Percentiles rank a stretch among this genome's conserved stretches.
Conservation (phyloP, 306 rosid species). For the Hippophae gyantsensis region DNA sequence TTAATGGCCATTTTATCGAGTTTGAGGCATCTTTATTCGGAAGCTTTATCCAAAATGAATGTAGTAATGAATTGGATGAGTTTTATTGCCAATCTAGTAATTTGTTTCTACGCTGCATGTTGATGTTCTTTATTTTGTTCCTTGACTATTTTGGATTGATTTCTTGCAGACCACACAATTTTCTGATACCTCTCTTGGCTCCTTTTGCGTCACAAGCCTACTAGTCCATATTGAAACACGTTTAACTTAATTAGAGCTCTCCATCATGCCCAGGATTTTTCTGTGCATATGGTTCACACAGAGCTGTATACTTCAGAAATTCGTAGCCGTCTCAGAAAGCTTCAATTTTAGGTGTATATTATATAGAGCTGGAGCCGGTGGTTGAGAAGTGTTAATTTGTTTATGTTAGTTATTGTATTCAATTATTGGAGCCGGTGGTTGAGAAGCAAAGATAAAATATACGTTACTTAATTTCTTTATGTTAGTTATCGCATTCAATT, state of each 20-base stretch:
- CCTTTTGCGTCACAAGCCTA: constrained; percentile 3
- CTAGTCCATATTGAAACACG: constrained; percentile 20
- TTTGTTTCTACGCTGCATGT: neutral
- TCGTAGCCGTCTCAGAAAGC: constrained; percentile 20
- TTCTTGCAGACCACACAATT: constrained; percentile 12
- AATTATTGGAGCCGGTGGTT: constrained; percentile 9
- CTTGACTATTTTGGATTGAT: neutral
- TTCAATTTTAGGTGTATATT: constrained; percentile 30
- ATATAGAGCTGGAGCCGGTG: constrained; percentile 42
- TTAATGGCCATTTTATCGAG: too few species aligned
- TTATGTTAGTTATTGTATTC: constrained; percentile 2
- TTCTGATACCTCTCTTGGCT: constrained; percentile 4
- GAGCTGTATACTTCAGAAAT: constrained; percentile 28
- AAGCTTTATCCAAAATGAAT: too few species aligned
- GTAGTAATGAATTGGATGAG: neutral
- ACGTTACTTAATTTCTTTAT: constrained; percentile 16
- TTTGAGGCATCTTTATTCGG: too few species aligned
- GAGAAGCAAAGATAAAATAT: constrained; percentile 21
- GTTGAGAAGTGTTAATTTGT: constrained; percentile 21
- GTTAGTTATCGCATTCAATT: neutral
- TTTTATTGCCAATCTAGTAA: neutral
- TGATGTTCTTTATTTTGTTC: neutral
- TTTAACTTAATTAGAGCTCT: constrained; percentile 16
- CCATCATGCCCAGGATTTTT: constrained; percentile 14
- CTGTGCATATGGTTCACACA: constrained; percentile 19